A percentile compares a stretch with the other conserved stretches of the same genome.
Evolutionary conservation across 805 yeast species (phyloP).

Genomic region (Torulaspora delbrueckii): DNA sequence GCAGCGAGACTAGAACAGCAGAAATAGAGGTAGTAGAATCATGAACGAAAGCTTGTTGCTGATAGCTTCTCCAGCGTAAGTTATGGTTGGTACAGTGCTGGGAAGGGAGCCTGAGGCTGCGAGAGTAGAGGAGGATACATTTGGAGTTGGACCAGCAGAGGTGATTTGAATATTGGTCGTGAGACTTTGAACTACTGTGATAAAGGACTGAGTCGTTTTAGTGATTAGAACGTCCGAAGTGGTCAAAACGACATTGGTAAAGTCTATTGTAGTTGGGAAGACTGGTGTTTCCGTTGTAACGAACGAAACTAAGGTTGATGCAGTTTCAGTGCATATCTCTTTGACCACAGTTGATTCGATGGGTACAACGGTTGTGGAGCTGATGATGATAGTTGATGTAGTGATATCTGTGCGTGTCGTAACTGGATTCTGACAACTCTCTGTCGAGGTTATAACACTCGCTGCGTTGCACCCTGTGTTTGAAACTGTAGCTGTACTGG

Average conservation of each 20-base stretch:
- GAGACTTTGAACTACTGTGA: neutral
- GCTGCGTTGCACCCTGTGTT: neutral
- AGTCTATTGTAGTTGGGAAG: neutral
- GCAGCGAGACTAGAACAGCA: constrained; percentile 1
- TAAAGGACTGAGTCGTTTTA: neutral
- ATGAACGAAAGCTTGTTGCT: neutral
- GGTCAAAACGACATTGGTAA: neutral
- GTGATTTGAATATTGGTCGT: neutral
- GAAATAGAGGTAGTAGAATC: neutral
- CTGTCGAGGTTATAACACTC: neutral
- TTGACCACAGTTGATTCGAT: constrained; percentile 1
- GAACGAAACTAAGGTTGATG: neutral
- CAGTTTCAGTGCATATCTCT: neutral
- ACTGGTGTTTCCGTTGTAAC: constrained; percentile 1
- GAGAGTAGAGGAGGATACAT: neutral
- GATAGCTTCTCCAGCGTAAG: constrained; percentile 1
- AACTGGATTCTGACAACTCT: neutral
- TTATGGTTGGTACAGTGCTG: neutral
- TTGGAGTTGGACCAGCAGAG: neutral
- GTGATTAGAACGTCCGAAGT: neutral
- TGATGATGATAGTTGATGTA: neutral
- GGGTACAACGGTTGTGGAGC: neutral
- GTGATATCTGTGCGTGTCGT: neutral
- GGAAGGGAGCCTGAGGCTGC: neutral
- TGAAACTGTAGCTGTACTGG: neutral